A percentile compares a stretch with the other conserved stretches of the same genome.
Evolutionary conservation across 2,329 filamentous ascomycete species (phyloP).

Genomic region (Fusarium anguioides): DNA sequence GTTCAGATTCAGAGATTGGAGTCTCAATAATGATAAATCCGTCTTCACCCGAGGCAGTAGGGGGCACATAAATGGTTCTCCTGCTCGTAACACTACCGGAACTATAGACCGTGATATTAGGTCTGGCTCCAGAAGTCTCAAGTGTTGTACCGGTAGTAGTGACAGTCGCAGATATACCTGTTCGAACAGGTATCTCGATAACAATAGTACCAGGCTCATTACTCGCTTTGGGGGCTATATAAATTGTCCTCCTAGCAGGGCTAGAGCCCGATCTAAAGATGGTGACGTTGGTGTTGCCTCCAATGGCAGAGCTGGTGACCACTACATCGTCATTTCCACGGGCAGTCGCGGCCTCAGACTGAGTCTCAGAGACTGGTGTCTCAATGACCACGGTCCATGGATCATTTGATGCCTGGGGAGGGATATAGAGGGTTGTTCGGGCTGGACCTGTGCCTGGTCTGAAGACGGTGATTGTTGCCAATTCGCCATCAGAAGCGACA

Average conservation of each 20-base stretch:
- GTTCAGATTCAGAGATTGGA: not conserved
- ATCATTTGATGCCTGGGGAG: not conserved
- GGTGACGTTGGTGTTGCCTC: slow-evolving; percentile 11
- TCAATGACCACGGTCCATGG: slow-evolving; percentile 15
- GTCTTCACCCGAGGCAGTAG: not conserved
- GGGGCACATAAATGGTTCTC: not conserved
- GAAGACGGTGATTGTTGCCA: slow-evolving; percentile 20
- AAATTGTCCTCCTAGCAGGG: not conserved
- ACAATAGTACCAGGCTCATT: slow-evolving; percentile 14
- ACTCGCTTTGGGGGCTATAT: not conserved
- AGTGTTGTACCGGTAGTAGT: not conserved
- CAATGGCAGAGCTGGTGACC: not conserved
- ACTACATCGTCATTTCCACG: not conserved
- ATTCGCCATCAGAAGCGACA: not conserved
- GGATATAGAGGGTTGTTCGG: slow-evolving; percentile 8
- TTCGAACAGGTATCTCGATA: not conserved
- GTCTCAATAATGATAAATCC: slow-evolving; percentile 11
- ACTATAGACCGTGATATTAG: not conserved
- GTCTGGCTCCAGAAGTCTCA: not conserved
- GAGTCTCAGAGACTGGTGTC: slow-evolving; percentile 8
- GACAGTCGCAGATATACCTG: not conserved
- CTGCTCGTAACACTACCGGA: not conserved
- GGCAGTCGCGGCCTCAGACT: slow-evolving; percentile 14
- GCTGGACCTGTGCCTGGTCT: not conserved
- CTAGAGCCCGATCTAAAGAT: slow-evolving; percentile 4